Percentiles rank a stretch among this genome's conserved stretches.
These are phyloP conservation scores for Proteromonas lacertae DNA, from an alignment of 352 stramenopile species.

Conservation along the genomic window DNA sequence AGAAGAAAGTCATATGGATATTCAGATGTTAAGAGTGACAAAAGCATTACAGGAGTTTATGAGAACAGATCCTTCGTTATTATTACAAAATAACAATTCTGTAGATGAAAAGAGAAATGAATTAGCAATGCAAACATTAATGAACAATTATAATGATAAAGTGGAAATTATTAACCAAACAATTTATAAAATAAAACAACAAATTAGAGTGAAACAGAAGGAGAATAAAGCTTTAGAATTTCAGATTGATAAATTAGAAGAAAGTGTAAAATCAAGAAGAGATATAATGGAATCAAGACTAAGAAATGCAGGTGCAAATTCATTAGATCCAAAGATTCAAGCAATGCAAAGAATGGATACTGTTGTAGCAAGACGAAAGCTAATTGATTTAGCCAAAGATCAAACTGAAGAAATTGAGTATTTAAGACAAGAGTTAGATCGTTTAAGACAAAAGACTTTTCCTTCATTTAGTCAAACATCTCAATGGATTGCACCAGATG, in stretches of 20 bases:
- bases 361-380: slow-evolving; percentile 30
- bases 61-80: neutral
- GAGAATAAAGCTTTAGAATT: neutral
- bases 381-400: slow-evolving; percentile 30
- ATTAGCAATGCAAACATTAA: neutral
- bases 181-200: neutral
- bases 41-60: slow-evolving; percentile 1
- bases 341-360: slow-evolving; percentile 21
- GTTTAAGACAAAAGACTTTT: slow-evolving; percentile 36
- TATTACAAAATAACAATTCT: neutral
- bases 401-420: slow-evolving; percentile 47
- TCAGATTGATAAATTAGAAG: neutral
- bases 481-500: too few relatives aligned
- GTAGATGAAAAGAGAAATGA: neutral
- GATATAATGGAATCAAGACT: neutral
- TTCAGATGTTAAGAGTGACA: slow-evolving; percentile 1
- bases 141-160: neutral
- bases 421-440: slow-evolving; percentile 33
- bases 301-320: neutral
- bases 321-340: neutral
- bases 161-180: neutral
- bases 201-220: neutral
- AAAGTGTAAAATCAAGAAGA: neutral
- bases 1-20: neutral
- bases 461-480: too few relatives aligned